Evolutionary conservation across 768 basidiomycete species (phyloP), one percentile per base, ranked within the genome.

Genomic region (Suillus variegatus): DNA sequence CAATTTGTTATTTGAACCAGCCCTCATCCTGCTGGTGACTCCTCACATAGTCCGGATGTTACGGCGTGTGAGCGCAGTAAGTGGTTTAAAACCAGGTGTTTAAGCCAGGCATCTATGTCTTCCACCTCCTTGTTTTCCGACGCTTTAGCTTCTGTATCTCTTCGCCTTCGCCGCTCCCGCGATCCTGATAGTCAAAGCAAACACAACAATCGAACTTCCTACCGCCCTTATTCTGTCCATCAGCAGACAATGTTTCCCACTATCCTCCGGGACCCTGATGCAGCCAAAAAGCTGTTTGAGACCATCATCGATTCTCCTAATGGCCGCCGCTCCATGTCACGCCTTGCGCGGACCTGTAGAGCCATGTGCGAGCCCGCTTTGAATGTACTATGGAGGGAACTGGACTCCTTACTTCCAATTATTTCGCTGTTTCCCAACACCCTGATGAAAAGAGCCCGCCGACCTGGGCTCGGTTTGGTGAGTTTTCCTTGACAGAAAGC

Each of bases 401-500:
- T 93, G 64, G 91, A 93, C 74, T 90, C 89, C 14, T 80, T 93
- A 65, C 77, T 86, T 55, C 92, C 92, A 12, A 80, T 93, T 64
- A 80, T 93, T 64, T 87, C 88, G 43, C 74, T 92, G 63, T 93
- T 93, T 74, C 92, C 92, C 16, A 81, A 79, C 64, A 80, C 84
- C 67, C 71, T 92, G 68, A 79, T 92, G 77, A 90, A 86, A 77
- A 90, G 86, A 76, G 81, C 87, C 64, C 85, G 86, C 67, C 87
- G 84, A 72, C 92, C 92, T 60, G 91, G 90, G 60, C 77, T 92
- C 67, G 92, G 92, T 74, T 81, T 93, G 81, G 92, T 93, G 72
- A 73, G 91, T 80, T 35, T 51, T 35, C 32, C 41, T 44, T 60
- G 36, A 56, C 61, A 46, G 3, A 35, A 40, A 38, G 46, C 32